Conservation (phyloP, 768 basidiomycete species). For the Mycena chlorophos region DNA sequence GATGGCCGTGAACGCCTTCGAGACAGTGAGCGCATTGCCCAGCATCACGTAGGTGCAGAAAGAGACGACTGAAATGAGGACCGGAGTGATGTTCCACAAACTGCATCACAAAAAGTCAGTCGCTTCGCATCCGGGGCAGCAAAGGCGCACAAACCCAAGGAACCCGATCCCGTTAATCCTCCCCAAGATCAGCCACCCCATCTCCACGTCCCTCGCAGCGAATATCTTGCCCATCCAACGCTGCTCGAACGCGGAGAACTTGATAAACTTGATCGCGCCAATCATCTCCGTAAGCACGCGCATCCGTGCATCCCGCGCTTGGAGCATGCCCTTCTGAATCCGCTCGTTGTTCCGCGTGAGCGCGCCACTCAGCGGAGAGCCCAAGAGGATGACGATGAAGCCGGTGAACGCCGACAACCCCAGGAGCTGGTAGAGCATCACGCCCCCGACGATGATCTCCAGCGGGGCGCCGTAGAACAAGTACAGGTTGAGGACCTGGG, state of each 20-base stretch:
- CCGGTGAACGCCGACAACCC: conserved; percentile 62
- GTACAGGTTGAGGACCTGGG: not conserved
- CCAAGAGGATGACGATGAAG: conserved; percentile 62
- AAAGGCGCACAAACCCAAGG: not conserved
- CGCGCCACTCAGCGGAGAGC: conserved; percentile 72
- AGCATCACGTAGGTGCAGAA: conserved; percentile 74
- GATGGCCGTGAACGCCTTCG: conserved; percentile 85
- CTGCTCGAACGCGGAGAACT: conserved; percentile 83
- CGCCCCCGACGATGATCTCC: not conserved
- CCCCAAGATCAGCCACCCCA: conserved; percentile 27
- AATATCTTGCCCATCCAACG: conserved; percentile 69
- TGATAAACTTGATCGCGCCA: conserved; percentile 72
- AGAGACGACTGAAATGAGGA: conserved; percentile 76
- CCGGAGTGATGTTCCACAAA: conserved; percentile 60
- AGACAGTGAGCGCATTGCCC: conserved; percentile 73
- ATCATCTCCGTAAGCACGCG: conserved; percentile 77
- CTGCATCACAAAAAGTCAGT: conserved; percentile 49
- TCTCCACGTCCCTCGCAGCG: conserved; percentile 67
- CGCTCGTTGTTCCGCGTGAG: conserved; percentile 60
- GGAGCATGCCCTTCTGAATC: conserved; percentile 63
- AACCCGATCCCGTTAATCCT: not conserved
- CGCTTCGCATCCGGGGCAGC: too few relatives aligned
- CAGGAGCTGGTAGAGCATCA: conserved; percentile 1
- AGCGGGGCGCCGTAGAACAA: not conserved
- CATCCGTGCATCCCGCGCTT: conserved; percentile 76